Evolutionary conservation across 306 rosid genomes (phyloP).

Genomic region (Malus asiatica): DNA sequence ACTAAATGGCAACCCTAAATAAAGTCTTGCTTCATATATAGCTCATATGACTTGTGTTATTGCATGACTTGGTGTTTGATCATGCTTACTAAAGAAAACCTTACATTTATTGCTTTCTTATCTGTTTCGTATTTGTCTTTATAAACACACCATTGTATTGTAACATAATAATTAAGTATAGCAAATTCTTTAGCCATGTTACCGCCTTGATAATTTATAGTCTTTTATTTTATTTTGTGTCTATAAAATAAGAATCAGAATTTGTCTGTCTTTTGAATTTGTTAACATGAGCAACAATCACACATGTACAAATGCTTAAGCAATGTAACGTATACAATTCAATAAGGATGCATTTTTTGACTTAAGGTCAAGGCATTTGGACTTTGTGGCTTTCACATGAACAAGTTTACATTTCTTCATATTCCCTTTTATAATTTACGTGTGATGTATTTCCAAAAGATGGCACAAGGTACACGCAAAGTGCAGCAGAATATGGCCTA

Average conservation of each 20-base stretch:
- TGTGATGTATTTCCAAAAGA: conserved; percentile 1
- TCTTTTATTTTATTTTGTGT: neutral
- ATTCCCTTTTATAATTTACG: neutral
- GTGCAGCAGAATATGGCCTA: conserved; percentile 12
- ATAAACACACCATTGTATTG: neutral
- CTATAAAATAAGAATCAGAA: too few relatives aligned
- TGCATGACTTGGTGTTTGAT: too few relatives aligned
- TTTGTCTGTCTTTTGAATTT: neutral
- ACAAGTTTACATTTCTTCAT: neutral
- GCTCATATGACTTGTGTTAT: too few relatives aligned
- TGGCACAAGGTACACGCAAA: conserved; percentile 23
- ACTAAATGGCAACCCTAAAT: too few relatives aligned
- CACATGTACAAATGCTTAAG: neutral
- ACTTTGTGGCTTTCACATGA: neutral
- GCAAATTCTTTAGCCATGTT: neutral
- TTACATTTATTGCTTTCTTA: neutral
- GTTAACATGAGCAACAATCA: neutral
- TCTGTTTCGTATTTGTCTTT: too few relatives aligned
- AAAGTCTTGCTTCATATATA: too few relatives aligned
- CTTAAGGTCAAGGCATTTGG: neutral
- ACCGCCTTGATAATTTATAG: neutral
- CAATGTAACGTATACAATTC: neutral
- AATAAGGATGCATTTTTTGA: neutral
- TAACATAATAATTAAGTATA: neutral
- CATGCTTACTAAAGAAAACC: too few relatives aligned